Base-by-base conservation (phyloP, 2,329 filamentous ascomycete species). In the Claviceps maximensis region DNA sequence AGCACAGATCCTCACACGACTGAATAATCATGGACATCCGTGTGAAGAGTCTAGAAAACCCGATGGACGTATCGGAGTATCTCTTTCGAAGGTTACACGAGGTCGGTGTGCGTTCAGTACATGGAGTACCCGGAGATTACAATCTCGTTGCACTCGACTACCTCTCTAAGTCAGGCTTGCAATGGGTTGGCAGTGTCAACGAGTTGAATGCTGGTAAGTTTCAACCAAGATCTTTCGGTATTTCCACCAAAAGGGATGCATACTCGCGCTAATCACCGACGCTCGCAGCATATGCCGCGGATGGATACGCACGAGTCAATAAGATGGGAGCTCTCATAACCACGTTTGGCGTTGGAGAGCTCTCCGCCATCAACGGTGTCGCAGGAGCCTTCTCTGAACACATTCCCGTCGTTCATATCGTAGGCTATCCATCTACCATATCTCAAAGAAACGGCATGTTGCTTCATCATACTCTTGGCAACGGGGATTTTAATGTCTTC, bases 401-500 rank as follows among this genome's bases (percentile, higher is more conserved):
- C 59, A 82, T 87, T 2, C 83, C 85, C 2, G 73, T 89, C 7
- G 78, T 87, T 29, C 84, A 89, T 65, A 82, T 85, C 53, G 81
- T 84, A 42, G 74, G 74, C 49, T 75, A 71, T 56, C 74, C 74
- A 1, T 73, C 73, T 13, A 75, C 72, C 40, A 61, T 70, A 54
- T 75, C 73, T 17, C 73, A 76, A 63, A 68, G 68, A 48, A 68
- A 72, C 51, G 70, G 71, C 58, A 73, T 74, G 69, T 66, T 76
- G 36, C 68, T 77, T 33, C 83, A 87, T 61, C 85, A 88, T 66
- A 87, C 84, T 0, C 78, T 88, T 1, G 83, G 81, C 53, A 86
- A 87, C 60, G 84, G 88, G 55, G 84, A 94, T 69, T 94, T 87
- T 69, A 83, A 86, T 56, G 86, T 89, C 52, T 95, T 94, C 66